Evolutionary conservation across 164 flowering plant species (phyloP), one percentile per base, ranked within the genome.

Genomic region (Vitis riparia): DNA sequence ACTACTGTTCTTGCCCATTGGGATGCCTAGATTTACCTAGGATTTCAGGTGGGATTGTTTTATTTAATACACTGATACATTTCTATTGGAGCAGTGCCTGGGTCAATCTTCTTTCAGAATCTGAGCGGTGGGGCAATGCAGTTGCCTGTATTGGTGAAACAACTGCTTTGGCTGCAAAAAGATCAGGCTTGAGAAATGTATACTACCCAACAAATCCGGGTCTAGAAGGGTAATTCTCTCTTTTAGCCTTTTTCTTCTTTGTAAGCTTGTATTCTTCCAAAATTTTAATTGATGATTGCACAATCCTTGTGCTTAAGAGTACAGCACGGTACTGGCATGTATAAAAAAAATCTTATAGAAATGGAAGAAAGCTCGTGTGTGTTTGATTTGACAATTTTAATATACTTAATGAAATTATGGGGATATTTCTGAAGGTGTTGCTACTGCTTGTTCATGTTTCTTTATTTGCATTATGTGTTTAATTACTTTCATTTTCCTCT

Each of bases 121-220:
- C 68, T 14, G 86, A 77, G 68, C 66, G 65, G 53, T 89, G 98
- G 98, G 75, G 65, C 60, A 80, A 89, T 78, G 82, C 94, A 52
- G 83, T 91, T 76, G 98, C 96, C 50, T 93, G 99, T 79, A 93
- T 95, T 76, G 99, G 99, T 11, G 94, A 90, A 85, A 95, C 97
- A 73, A 91, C 98, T 79, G 97, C 91, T 68, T 68, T 76, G 62
- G 97, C 93, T 71, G 99, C 97, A 32, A 88, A 83, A 81, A 73
- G 71, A 73, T 72, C 83, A 62, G 98, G 98, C 53, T 71, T 93
- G 75, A 78, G 67, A 78, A 88, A 90, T 72, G 89, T 95, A 9
- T 90, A 86, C 77, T 82, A 80, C 71, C 97, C 98, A n/a, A 49
- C 70, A 49, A 84, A 85, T 66, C 98, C 99, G 57, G 93, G 98